phyloP scores from a whole-genome alignment of 2,329 filamentous ascomycete species.

The Aspergillus melleus region DNA sequence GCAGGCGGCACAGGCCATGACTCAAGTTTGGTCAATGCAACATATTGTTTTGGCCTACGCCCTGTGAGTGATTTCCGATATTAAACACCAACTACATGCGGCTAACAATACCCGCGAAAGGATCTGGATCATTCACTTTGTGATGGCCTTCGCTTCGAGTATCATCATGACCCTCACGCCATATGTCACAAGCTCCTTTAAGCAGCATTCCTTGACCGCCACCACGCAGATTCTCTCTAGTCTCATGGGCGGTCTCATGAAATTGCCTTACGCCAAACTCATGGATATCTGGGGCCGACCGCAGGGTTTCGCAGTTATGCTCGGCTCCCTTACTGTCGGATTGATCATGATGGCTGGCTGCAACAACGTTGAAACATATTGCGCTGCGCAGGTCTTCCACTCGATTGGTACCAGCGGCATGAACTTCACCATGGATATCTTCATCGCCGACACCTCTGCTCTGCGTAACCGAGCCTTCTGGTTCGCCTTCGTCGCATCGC shows the following conservation, averaged over 20 bases:
- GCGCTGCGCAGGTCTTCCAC: constrained; percentile 63
- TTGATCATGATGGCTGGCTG: constrained; percentile 64
- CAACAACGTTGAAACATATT: constrained; percentile 60
- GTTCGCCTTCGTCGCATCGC: constrained; percentile 58
- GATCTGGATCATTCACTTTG: constrained; percentile 9
- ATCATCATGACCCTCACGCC: constrained; percentile 7
- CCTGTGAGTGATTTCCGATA: neutral
- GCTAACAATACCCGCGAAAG: neutral
- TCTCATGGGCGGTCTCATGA: constrained; percentile 58
- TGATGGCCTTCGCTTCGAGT: constrained; percentile 6
- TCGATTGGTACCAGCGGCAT: constrained; percentile 58
- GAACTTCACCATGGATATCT: constrained; percentile 56
- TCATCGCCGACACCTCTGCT: constrained; percentile 63
- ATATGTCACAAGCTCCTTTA: constrained; percentile 9
- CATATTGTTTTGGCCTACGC: constrained; percentile 10
- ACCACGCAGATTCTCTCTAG: constrained; percentile 56
- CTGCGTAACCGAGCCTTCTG: constrained; percentile 61
- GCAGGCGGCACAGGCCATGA: constrained; percentile 17
- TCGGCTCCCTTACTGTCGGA: constrained; percentile 48
- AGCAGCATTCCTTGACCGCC: constrained; percentile 7
- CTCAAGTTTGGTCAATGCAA: constrained; percentile 14
- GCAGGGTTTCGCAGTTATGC: constrained; percentile 55
- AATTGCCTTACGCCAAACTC: constrained; percentile 63
- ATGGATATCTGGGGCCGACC: constrained; percentile 64
- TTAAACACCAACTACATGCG: neutral